phyloP scores from a whole-genome alignment of 148 eudicot species.

The Rhododendron williamsianum region DNA sequence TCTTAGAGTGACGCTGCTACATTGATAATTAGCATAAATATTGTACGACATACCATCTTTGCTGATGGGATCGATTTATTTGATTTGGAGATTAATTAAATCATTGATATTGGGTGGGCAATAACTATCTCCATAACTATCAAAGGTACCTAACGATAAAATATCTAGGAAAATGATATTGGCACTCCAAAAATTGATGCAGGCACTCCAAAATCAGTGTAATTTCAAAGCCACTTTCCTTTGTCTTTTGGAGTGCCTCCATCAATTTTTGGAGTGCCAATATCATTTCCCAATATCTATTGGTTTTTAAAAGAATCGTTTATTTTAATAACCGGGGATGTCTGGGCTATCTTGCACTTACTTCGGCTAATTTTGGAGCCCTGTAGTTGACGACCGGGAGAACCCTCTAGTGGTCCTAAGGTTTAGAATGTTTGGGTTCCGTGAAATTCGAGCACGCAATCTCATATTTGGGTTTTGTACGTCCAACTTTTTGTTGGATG shows the following conservation, averaged over 20 bases:
- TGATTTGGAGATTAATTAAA: not conserved
- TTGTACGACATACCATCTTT: not conserved
- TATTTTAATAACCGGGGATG: not conserved
- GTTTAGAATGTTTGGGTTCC: no score
- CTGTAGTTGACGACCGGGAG: no score
- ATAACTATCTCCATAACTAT: constrained; percentile 17
- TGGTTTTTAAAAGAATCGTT: no score
- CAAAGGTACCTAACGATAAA: not conserved
- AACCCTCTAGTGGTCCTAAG: no score
- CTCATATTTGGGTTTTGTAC: no score
- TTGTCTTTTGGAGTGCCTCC: no score
- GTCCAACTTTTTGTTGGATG: no score
- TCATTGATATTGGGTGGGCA: constrained; percentile 17
- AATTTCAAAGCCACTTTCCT: no score
- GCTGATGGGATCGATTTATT: not conserved
- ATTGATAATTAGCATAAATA: not conserved
- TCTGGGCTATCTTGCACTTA: not conserved
- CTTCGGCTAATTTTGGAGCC: no score
- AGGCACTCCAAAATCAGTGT: no score
- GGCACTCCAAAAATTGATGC: no score
- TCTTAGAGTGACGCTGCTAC: not conserved
- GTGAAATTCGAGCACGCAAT: not conserved
- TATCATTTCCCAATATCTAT: not conserved
- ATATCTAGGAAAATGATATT: not conserved
- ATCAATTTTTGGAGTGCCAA: no score